Evolutionary conservation across 192 early-diverging fungal species (phyloP).

Genomic region (Coemansia sp.): DNA sequence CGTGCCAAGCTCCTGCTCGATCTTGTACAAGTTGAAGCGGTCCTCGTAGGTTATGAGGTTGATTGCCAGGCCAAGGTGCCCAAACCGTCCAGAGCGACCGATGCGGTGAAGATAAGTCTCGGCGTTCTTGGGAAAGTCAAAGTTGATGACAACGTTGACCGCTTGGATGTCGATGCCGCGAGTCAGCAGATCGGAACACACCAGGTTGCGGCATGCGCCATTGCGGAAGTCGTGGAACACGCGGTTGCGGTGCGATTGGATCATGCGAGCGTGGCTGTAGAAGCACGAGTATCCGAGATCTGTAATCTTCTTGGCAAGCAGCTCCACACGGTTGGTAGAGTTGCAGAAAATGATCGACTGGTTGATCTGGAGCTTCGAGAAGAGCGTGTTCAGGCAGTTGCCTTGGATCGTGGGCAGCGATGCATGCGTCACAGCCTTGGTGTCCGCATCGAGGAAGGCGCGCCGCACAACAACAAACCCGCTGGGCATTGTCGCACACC

Average conservation of each 20-base stretch:
- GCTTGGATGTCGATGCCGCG: constrained; percentile 99
- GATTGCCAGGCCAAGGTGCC: constrained; percentile 94
- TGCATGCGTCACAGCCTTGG: constrained; percentile 15
- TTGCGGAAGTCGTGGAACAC: constrained; percentile 99
- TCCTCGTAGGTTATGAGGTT: constrained; percentile 99
- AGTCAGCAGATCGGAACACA: constrained; percentile 96
- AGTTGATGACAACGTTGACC: constrained; percentile 99
- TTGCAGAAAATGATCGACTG: constrained; percentile 99
- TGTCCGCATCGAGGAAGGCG: constrained; percentile 2
- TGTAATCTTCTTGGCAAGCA: constrained; percentile 99
- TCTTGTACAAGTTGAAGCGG: constrained; percentile 95
- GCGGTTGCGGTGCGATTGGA: constrained; percentile 96
- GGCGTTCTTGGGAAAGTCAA: constrained; percentile 99
- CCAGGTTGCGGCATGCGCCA: constrained; percentile 95
- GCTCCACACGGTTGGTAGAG: constrained; percentile 97
- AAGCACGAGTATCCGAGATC: constrained; percentile 99
- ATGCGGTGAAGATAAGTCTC: constrained; percentile 99
- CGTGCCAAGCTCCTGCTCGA: constrained; percentile 97
- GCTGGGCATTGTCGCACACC: constrained; percentile 38
- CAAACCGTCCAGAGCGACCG: constrained; percentile 95
- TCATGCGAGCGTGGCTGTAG: constrained; percentile 98
- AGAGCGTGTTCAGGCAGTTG: constrained; percentile 77
- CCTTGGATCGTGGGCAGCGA: constrained; percentile 32
- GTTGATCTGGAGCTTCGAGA: constrained; percentile 99
- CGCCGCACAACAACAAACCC: constrained; percentile 36